These are phyloP conservation scores for Symbiodinium pilosum DNA, from an alignment of 73 alveolate genomes.

Conservation along the genomic window DNA sequence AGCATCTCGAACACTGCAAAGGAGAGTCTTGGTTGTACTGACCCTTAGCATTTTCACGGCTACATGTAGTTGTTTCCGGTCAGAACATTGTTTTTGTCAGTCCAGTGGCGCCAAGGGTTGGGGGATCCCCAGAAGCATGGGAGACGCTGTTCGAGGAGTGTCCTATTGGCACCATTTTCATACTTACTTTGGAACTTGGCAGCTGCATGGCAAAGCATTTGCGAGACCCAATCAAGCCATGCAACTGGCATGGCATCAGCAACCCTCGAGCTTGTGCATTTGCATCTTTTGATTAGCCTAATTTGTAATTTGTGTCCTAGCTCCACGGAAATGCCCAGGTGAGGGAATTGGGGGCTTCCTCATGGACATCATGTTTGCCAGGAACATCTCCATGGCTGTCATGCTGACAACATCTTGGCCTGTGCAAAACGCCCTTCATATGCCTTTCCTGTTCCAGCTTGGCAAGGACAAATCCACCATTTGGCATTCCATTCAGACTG, in stretches of 20 bases:
- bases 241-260: no score
- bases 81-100: not conserved
- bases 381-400: constrained; percentile 40
- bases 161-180: constrained; percentile 52
- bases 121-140: not conserved
- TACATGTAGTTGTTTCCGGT: not conserved
- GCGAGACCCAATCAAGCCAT: not conserved
- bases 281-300: no score
- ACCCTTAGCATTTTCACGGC: not conserved
- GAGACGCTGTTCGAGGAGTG: not conserved
- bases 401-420: constrained; percentile 67
- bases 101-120: not conserved
- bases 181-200: constrained; percentile 3
- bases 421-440: not conserved
- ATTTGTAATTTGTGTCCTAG: no score
- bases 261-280: no score
- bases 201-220: not conserved
- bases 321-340: not conserved
- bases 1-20: not conserved
- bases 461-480: not conserved
- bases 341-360: constrained; percentile 17
- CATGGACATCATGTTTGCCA: constrained; percentile 19
- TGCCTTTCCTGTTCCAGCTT: constrained; percentile 46
- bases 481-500: constrained; percentile 42
- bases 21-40: not conserved